Base-by-base conservation (phyloP, 2,329 filamentous ascomycete genomes). In the Trichoderma cornu-damae region DNA sequence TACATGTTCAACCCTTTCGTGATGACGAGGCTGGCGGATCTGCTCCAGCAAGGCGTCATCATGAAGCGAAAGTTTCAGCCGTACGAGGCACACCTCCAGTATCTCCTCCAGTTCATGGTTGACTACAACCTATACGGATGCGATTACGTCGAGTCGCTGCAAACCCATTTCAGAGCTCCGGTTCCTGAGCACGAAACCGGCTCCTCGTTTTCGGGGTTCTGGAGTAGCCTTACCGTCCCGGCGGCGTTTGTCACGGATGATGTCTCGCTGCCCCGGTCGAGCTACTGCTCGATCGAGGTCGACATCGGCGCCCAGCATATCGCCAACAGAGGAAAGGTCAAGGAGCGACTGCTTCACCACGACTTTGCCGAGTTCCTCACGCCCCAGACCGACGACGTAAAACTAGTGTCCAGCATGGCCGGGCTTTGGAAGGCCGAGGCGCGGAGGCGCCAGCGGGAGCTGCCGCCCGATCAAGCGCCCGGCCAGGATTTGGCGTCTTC, bases 51-150 rank as follows among this genome's bases (percentile, higher is more conserved):
- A 71, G 94, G 94, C 6, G 87, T 87, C 28, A 86, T 99, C 42
- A 83, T 97, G 82, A 89, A 89, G 68, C 83, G 82, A 59, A 80
- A 83, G 22, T 87, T 99, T 42, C 93, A 97, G 67, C 93, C 94
- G 0, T 96, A 94, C 68, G 94, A 99, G 73, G 91, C 89, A 16
- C 95, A 99, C 69, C 72, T 97, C 61, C 90, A 96, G 68, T 97
- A 92, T 69, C 75, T 96, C 7, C 79, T 94, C 8, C 95, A 99
- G 72, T 99, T 95, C 83, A 97, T 99, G 94, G 88, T 87, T 62
- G 95, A 99, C 70, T 99, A 95, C 77, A 99, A 96, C 68, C 77
- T 99, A 63, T 97, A 96, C 70, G 95, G 95, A 6, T 99, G 94
- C 68, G 87, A 85, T 57, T 95, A 93, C 66, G 84, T 97, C 62